Evolutionary conservation across 2,329 filamentous ascomycete genomes (phyloP), one percentile per base, ranked within the genome.

Genomic region (Cladophialophora exuberans): DNA sequence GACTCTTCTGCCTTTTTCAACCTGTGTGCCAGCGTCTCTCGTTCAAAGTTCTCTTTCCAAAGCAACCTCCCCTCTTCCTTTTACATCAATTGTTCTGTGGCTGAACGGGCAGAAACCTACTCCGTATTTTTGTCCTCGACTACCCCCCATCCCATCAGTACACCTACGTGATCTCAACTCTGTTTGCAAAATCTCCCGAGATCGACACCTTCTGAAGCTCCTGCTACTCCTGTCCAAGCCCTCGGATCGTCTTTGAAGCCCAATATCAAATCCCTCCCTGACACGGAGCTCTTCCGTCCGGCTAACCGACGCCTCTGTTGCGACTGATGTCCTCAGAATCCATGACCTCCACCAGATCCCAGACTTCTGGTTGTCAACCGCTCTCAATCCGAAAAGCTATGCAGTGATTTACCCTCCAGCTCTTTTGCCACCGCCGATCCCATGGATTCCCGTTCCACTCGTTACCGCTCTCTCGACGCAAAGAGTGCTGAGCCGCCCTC

Each of bases 401-500:
- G 47, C 47, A 25, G 15, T 59, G 56, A 59, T 49, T 44, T 35
- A 30, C 31, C 38, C 10, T 26, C 35, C 25, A 38, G 18, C 23
- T 38, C 23, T 43, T n/a, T 15, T 28, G 20, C 36, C 41, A 53
- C n/a, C 30, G 39, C 36, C 26, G 22, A 45, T 66, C 17, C 33
- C 43, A 65, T 65, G 63, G 61, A 65, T 45, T 52, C 49, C 25
- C 60, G 62, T 15, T 59, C 56, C 36, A 57, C 61, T 36, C 63
- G 60, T 50, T 64, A 62, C 45, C 57, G 61, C n/a, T 65, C 63
- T 4, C 53, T 60, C 25, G 63, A 64, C 15, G 33, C 57, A 30
- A 63, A 61, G 45, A 44, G 23, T 46, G 44, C 59, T 31, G 31
- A 57, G 11, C 41, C 49, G 13, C 51, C 60, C 38, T 51, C 62